phyloP scores from a whole-genome alignment of 371 early-diverging fungal species.

The Apophysomyces variabilis region DNA sequence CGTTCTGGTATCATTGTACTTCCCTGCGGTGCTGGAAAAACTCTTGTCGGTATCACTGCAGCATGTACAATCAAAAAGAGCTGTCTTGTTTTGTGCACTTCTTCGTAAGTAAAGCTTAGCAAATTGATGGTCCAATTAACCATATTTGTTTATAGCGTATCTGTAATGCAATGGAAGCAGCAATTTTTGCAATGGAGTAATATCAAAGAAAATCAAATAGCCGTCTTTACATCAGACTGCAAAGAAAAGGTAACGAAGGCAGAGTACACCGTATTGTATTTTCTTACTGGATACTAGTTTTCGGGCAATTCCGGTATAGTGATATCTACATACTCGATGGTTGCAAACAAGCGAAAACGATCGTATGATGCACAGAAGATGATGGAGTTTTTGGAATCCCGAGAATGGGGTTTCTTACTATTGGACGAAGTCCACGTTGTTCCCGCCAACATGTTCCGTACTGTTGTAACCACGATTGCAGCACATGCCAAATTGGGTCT shows the following conservation, averaged over 20 bases:
- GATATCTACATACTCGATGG: slow-evolving; percentile 99
- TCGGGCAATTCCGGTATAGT: slow-evolving; percentile 90
- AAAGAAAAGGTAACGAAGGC: slow-evolving; percentile 78
- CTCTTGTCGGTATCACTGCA: slow-evolving; percentile 99
- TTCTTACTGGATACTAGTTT: slow-evolving; percentile 47
- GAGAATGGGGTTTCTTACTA: slow-evolving; percentile 99
- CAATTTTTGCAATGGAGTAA: slow-evolving; percentile 97
- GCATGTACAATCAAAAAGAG: slow-evolving; percentile 99
- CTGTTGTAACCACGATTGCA: slow-evolving; percentile 93
- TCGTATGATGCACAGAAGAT: slow-evolving; percentile 96
- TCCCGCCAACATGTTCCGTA: slow-evolving; percentile 99
- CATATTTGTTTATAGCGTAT: slow-evolving; percentile 63
- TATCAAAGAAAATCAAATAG: slow-evolving; percentile 91
- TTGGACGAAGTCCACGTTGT: slow-evolving; percentile 99
- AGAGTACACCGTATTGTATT: slow-evolving; percentile 7
- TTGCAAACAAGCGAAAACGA: slow-evolving; percentile 94
- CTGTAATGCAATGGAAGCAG: slow-evolving; percentile 99
- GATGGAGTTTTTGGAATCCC: slow-evolving; percentile 92
- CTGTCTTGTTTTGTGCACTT: slow-evolving; percentile 97
- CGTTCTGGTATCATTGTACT: slow-evolving; percentile 99
- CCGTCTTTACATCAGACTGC: slow-evolving; percentile 95
- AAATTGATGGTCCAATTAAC: not conserved
- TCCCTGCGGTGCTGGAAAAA: slow-evolving; percentile 99
- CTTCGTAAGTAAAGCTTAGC: slow-evolving; percentile 54
- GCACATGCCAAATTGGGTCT: slow-evolving; percentile 99